Conservation (phyloP, 345 rosid genomes). For the Luvunga scandens region DNA sequence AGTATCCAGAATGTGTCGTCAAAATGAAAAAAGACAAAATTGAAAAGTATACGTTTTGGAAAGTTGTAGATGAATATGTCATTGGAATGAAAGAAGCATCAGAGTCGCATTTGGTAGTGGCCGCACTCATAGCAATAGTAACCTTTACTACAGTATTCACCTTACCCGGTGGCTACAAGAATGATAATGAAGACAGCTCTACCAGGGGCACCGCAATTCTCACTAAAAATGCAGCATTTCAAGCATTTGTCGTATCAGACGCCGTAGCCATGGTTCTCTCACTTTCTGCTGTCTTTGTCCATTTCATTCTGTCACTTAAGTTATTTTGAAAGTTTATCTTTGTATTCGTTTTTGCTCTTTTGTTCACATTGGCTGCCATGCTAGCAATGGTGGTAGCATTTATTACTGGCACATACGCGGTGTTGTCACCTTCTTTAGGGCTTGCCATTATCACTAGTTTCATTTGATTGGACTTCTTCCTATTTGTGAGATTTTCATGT, state of each 20-base stretch:
- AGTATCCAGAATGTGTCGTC: too few relatives aligned
- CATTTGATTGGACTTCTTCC: background rate
- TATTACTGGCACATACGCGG: background rate
- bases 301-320: background rate
- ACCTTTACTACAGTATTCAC: background rate
- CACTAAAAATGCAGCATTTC: background rate
- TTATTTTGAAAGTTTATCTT: background rate
- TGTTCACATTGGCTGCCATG: background rate
- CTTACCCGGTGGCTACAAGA: background rate
- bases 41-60: too few relatives aligned
- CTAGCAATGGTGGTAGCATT: background rate
- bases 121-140: background rate
- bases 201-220: constrained; percentile 8
- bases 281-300: background rate
- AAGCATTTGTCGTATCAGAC: background rate
- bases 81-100: background rate
- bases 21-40: too few relatives aligned
- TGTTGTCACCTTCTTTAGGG: background rate
- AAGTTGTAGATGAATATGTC: background rate
- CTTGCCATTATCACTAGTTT: background rate
- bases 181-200: background rate
- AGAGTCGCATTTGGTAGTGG: background rate
- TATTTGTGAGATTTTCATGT: too few relatives aligned
- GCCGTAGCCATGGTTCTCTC: background rate
- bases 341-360: background rate